These are phyloP conservation scores for Claviceps digitariae DNA, from an alignment of 2,329 filamentous ascomycete species.

Conservation along the genomic window DNA sequence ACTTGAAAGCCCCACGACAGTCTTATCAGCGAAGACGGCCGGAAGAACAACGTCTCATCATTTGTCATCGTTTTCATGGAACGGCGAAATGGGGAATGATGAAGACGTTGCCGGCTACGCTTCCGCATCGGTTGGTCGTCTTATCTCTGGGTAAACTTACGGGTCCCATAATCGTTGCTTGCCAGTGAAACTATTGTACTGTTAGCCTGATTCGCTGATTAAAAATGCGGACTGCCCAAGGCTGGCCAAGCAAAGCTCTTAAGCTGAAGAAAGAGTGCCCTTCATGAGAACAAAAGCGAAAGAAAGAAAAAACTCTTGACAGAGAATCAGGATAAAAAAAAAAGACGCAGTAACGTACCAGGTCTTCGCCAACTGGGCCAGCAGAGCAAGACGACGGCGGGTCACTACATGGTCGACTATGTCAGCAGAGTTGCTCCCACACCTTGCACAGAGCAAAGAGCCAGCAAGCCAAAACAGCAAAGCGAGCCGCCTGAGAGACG, in stretches of 20 bases:
- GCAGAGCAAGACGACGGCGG: slow-evolving; percentile 98
- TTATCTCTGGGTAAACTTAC: slow-evolving; percentile 42
- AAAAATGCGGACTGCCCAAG: not conserved
- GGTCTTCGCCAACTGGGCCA: slow-evolving; percentile 89
- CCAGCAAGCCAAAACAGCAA: not conserved
- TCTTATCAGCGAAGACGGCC: not conserved
- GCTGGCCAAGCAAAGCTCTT: not conserved
- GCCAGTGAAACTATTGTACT: slow-evolving; percentile 82
- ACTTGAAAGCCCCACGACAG: not conserved
- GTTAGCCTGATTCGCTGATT: slow-evolving; percentile 10
- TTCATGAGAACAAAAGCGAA: not conserved
- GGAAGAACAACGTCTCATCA: not conserved
- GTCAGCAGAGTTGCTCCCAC: slow-evolving; percentile 10
- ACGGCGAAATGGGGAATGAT: not conserved
- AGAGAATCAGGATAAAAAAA: not conserved
- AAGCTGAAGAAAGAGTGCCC: not conserved
- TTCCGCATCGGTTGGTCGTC: not conserved
- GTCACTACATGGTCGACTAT: slow-evolving; percentile 47
- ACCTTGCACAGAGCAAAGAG: not conserved
- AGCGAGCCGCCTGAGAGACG: not conserved
- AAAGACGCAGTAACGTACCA: slow-evolving; percentile 51
- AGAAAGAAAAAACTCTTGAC: not conserved
- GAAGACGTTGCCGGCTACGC: not conserved
- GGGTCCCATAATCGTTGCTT: slow-evolving; percentile 99
- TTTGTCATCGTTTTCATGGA: not conserved